Evolutionary conservation across 331 rosid genomes (phyloP).

Genomic region (Telfairia occidentalis): DNA sequence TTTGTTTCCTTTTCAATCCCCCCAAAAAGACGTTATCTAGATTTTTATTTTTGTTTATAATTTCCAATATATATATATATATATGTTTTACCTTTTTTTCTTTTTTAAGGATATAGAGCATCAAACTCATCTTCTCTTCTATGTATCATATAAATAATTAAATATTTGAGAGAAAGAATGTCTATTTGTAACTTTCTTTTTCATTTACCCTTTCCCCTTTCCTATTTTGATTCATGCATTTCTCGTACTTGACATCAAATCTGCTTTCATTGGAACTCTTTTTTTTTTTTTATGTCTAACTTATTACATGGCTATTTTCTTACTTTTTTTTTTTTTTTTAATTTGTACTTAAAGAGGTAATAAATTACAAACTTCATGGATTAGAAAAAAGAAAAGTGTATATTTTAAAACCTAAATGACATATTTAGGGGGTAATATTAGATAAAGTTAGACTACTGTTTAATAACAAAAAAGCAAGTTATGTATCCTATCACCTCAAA

Average conservation of each 20-base stretch:
- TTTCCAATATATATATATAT: not conserved
- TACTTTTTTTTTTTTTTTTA: too few relatives aligned
- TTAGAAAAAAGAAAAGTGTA: not conserved
- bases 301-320: not conserved
- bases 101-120: not conserved
- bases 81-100: not conserved
- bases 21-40: too few relatives aligned
- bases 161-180: not conserved
- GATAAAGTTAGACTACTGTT: not conserved
- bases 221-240: not conserved
- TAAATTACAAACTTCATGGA: too few relatives aligned
- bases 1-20: too few relatives aligned
- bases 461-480: too few relatives aligned
- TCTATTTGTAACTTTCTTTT: not conserved
- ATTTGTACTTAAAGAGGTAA: too few relatives aligned
- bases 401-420: not conserved
- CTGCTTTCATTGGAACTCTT: not conserved
- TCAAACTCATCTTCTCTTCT: not conserved
- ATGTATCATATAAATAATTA: not conserved
- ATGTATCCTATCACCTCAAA: too few relatives aligned
- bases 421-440: not conserved
- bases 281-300: not conserved
- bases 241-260: not conserved
- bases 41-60: not conserved
- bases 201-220: not conserved